These are phyloP conservation scores for Phytophthora parvispora DNA, from an alignment of 352 stramenopile genomes.

Conservation along the genomic window DNA sequence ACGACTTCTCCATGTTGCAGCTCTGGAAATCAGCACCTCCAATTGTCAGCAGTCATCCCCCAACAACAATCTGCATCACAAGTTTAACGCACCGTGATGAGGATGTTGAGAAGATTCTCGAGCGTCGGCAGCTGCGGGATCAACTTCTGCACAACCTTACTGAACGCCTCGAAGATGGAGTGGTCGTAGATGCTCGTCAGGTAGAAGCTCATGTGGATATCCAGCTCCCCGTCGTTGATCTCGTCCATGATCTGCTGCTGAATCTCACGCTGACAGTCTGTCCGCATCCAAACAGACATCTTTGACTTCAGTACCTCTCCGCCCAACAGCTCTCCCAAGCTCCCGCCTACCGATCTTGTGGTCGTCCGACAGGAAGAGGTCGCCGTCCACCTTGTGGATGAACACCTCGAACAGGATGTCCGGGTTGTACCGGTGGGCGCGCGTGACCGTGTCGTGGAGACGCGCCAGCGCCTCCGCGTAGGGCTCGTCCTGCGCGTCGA, in stretches of 20 bases:
- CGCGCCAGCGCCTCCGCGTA: slow-evolving; percentile 89
- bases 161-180: slow-evolving; percentile 98
- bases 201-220: slow-evolving; percentile 96
- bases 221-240: slow-evolving; percentile 94
- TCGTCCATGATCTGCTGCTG: slow-evolving; percentile 98
- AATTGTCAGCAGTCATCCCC: not conserved
- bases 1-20: slow-evolving; percentile 99
- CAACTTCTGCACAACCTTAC: slow-evolving; percentile 98
- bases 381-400: slow-evolving; percentile 99
- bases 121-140: slow-evolving; percentile 98
- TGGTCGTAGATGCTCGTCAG: slow-evolving; percentile 96
- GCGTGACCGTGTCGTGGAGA: slow-evolving; percentile 90
- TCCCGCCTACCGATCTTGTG: slow-evolving; percentile 97
- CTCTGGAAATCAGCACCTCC: slow-evolving; percentile 59
- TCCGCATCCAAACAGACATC: no score
- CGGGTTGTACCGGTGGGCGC: slow-evolving; percentile 94
- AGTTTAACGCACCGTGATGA: slow-evolving; percentile 84
- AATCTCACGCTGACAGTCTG: slow-evolving; percentile 97
- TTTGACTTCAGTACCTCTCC: no score
- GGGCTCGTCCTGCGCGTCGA: slow-evolving; percentile 98
- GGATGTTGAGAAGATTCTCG: slow-evolving; percentile 98
- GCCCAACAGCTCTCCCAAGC: no score
- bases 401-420: slow-evolving; percentile 99
- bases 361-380: slow-evolving; percentile 98
- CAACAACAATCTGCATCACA: not conserved